Evolutionary conservation across 208 protist species (phyloP).

Genomic region (Acanthamoeba lenticulata): DNA sequence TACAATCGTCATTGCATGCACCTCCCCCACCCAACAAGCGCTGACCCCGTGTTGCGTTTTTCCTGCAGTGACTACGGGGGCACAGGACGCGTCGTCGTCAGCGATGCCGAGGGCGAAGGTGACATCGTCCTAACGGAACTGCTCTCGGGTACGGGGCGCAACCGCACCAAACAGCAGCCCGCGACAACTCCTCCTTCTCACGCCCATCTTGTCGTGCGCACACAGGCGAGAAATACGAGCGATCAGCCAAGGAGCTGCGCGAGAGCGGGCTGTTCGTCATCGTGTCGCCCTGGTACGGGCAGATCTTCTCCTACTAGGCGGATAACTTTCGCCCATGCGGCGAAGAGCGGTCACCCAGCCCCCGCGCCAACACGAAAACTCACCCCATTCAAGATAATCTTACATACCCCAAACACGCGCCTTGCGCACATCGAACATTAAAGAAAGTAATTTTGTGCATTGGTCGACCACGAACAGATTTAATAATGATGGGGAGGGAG

Average conservation of each 20-base stretch:
- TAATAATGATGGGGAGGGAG: neutral
- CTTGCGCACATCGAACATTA: neutral
- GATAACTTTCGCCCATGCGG: too few species aligned
- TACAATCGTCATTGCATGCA: constrained; percentile 17
- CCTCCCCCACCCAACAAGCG: neutral
- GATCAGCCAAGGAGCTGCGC: constrained; percentile 79
- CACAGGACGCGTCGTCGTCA: constrained; percentile 62
- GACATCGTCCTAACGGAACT: constrained; percentile 77
- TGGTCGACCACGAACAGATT: neutral
- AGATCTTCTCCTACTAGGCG: constrained; percentile 86
- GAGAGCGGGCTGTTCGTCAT: constrained; percentile 81
- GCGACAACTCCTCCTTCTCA: neutral
- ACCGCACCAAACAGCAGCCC: neutral
- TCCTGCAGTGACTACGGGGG: constrained; percentile 8
- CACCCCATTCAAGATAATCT: neutral
- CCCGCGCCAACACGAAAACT: too few species aligned
- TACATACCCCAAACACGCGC: neutral
- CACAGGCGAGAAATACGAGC: constrained; percentile 73
- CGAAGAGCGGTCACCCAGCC: neutral
- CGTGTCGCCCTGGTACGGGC: constrained; percentile 81
- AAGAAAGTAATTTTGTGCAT: constrained; percentile 9
- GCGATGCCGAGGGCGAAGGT: constrained; percentile 77
- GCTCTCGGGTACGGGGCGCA: constrained; percentile 64
- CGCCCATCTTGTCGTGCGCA: neutral
- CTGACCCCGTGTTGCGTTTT: neutral